Evolutionary conservation across 768 basidiomycete genomes (phyloP).

Genomic region (Calvatia gigantea): DNA sequence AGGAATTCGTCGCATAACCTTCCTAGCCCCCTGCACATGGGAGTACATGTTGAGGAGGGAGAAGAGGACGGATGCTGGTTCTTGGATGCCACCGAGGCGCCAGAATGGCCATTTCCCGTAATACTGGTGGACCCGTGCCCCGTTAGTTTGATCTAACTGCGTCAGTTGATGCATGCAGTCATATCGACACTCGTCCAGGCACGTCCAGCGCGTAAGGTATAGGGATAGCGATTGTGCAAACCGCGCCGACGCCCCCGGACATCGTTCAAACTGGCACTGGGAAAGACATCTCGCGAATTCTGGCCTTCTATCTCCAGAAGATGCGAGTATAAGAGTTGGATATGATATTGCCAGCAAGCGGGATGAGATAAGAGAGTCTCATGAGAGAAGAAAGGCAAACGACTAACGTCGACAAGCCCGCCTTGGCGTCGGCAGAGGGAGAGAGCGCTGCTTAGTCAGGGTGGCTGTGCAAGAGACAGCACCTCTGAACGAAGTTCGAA

Average conservation of each 20-base stretch:
- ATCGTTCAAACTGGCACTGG: constrained; percentile 38
- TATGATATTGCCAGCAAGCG: constrained; percentile 2
- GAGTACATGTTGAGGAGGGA: constrained; percentile 81
- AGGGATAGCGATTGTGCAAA: constrained; percentile 47
- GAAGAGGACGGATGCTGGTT: constrained; percentile 90
- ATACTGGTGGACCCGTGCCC: constrained; percentile 64
- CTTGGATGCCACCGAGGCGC: constrained; percentile 85
- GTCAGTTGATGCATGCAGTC: constrained; percentile 82
- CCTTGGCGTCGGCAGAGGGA: not conserved
- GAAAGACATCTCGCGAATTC: constrained; percentile 52
- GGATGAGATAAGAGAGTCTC: not conserved
- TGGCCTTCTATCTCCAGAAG: constrained; percentile 58
- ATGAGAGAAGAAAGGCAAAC: not conserved
- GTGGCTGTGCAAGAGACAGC: not conserved
- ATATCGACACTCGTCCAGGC: constrained; percentile 86
- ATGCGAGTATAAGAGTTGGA: constrained; percentile 32
- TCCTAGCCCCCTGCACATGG: constrained; percentile 59
- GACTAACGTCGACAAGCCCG: not conserved
- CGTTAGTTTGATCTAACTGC: constrained; percentile 41
- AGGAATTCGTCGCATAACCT: constrained; percentile 45
- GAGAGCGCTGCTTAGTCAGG: constrained; percentile 1
- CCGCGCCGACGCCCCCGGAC: constrained; percentile 29
- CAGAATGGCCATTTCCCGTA: constrained; percentile 98
- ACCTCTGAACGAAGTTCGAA: not conserved
- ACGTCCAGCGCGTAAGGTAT: constrained; percentile 80